Percentiles rank a stretch among this genome's conserved stretches.
Evolutionary conservation across 805 yeast genomes (phyloP).

Genomic region (Zygoascus biomembranicola): DNA sequence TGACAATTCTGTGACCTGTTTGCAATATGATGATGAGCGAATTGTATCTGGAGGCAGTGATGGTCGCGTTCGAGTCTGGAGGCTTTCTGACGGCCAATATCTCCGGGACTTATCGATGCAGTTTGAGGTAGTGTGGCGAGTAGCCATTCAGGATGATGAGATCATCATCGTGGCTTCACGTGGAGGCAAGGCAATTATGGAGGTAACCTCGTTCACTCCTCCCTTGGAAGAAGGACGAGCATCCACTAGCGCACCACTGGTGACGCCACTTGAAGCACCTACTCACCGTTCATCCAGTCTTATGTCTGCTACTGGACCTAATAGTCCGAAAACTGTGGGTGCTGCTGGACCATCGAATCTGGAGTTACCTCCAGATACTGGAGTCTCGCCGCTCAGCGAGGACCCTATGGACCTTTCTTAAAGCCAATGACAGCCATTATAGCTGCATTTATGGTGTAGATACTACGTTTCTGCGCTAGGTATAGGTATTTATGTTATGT

Average conservation of each 20-base stretch:
- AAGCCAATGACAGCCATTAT: too few species aligned
- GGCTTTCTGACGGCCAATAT: constrained; percentile 30
- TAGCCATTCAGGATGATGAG: constrained; percentile 33
- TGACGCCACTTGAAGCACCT: background rate
- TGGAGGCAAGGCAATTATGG: constrained; percentile 26
- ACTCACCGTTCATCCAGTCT: background rate
- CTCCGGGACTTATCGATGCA: constrained; percentile 29
- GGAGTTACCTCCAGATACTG: background rate
- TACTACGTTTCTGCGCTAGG: too few species aligned
- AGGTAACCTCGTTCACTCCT: constrained; percentile 31
- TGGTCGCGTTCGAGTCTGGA: constrained; percentile 36
- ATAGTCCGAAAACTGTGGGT: background rate
- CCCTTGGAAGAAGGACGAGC: constrained; percentile 8
- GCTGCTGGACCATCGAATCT: background rate
- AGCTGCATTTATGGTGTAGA: too few species aligned
- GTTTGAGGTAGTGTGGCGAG: constrained; percentile 35
- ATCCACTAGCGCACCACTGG: background rate
- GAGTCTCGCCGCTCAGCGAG: background rate
- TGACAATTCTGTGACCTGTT: constrained; percentile 35
- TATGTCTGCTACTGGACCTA: background rate
- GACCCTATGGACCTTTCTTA: background rate
- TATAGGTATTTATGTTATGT: too few species aligned
- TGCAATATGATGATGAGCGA: constrained; percentile 32
- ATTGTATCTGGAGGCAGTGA: constrained; percentile 37
- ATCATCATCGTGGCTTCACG: constrained; percentile 31